phyloP scores from a whole-genome alignment of 768 basidiomycete species.

The Cyclocybe cylindracea region DNA sequence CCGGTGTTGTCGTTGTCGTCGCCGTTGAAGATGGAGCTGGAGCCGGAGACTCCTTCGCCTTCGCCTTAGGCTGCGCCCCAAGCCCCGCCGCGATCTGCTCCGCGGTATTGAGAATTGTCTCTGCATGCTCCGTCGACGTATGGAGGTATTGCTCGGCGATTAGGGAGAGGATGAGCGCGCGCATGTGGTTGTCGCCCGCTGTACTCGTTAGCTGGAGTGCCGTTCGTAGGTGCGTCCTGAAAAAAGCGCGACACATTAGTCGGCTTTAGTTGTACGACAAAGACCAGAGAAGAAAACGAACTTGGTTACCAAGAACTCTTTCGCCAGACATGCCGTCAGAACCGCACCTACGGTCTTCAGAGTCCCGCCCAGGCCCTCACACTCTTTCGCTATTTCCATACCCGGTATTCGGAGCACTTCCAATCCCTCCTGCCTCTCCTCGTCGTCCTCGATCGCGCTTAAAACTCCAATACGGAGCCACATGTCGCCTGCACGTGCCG shows the following conservation, averaged over 20 bases:
- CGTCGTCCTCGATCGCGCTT: slow-evolving; percentile 12
- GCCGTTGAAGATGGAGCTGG: slow-evolving; percentile 2
- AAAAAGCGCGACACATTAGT: slow-evolving; percentile 1
- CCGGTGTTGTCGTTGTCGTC: neutral
- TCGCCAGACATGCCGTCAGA: slow-evolving; percentile 50
- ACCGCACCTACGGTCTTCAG: slow-evolving; percentile 57
- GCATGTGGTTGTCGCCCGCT: slow-evolving; percentile 71
- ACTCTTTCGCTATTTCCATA: slow-evolving; percentile 40
- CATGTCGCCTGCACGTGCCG: slow-evolving; percentile 33
- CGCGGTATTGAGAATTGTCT: slow-evolving; percentile 62
- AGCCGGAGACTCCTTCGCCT: neutral
- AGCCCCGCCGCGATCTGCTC: slow-evolving; percentile 74
- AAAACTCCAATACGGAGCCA: slow-evolving; percentile 32
- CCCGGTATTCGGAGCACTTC: slow-evolving; percentile 32
- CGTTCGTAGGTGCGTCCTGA: slow-evolving; percentile 57
- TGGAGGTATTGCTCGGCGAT: slow-evolving; percentile 72
- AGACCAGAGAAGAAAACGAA: slow-evolving; percentile 30
- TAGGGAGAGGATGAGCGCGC: slow-evolving; percentile 68
- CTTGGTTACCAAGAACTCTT: slow-evolving; percentile 66
- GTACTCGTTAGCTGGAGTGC: slow-evolving; percentile 59
- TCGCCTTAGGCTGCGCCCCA: slow-evolving; percentile 44
- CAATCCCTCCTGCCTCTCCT: slow-evolving; percentile 22
- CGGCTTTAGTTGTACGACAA: neutral
- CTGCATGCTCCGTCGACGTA: slow-evolving; percentile 69
- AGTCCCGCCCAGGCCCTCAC: slow-evolving; percentile 53